These are phyloP conservation scores for Myrmaecium sp. DNA, from an alignment of 2,329 filamentous ascomycete genomes.

Conservation along the genomic window DNA sequence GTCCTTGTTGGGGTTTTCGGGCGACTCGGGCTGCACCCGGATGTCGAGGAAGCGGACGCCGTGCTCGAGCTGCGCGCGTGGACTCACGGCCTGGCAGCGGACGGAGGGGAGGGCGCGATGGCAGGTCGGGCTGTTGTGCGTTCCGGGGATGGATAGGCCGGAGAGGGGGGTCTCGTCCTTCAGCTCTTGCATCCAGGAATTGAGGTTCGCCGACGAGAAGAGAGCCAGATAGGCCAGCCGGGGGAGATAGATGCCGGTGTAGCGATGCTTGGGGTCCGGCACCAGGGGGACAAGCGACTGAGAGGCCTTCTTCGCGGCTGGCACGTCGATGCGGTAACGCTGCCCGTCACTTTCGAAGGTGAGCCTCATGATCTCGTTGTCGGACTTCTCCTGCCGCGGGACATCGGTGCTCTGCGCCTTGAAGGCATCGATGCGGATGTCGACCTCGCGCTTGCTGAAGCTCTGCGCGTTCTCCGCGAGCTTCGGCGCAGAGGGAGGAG, in stretches of 20 bases:
- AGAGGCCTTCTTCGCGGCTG: conserved; percentile 32
- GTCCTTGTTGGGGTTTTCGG: conserved; percentile 41
- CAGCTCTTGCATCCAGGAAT: conserved; percentile 68
- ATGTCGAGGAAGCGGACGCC: conserved; percentile 92
- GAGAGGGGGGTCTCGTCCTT: conserved; percentile 56
- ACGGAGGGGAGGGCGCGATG: conserved; percentile 79
- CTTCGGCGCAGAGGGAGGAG: conserved; percentile 24
- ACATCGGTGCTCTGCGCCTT: conserved; percentile 46
- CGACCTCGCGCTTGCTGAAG: conserved; percentile 44
- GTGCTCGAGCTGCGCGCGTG: conserved; percentile 65
- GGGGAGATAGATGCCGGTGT: conserved; percentile 26
- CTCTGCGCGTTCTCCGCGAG: conserved; percentile 40
- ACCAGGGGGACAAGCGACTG: conserved; percentile 21
- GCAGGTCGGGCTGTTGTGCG: conserved; percentile 83
- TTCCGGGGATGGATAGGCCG: conserved; percentile 77
- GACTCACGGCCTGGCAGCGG: conserved; percentile 70
- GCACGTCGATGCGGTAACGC: conserved; percentile 56
- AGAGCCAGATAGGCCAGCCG: conserved; percentile 33
- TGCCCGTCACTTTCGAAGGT: conserved; percentile 51
- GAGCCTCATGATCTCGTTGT: conserved; percentile 53
- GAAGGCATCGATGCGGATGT: conserved; percentile 52
- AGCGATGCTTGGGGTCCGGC: conserved; percentile 21
- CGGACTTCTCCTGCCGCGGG: conserved; percentile 36
- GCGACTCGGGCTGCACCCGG: conserved; percentile 51
- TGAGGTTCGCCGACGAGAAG: conserved; percentile 51